phyloP scores from a whole-genome alignment of 768 basidiomycete genomes.

The Lepiota brunneoincarnata region DNA sequence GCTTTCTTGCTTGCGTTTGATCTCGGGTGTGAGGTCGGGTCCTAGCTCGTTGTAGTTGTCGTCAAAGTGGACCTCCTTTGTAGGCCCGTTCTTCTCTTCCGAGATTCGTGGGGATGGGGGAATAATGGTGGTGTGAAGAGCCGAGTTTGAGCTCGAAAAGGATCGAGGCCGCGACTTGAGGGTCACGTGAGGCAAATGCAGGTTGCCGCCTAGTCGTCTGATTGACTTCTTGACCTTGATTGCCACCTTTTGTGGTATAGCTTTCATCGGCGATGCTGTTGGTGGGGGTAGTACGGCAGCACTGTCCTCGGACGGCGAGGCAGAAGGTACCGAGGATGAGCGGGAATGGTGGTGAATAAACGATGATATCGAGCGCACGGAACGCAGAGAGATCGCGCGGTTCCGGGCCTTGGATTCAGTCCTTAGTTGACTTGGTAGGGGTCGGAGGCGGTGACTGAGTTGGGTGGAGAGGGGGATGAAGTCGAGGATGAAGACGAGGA shows the following conservation, averaged over 20 bases:
- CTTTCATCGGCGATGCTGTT: constrained; percentile 22
- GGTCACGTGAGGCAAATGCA: constrained; percentile 33
- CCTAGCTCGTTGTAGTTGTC: not conserved
- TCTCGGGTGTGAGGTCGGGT: not conserved
- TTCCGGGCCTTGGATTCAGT: not conserved
- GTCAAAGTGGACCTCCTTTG: not conserved
- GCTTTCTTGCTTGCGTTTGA: not conserved
- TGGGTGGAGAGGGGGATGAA: not conserved
- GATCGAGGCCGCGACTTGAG: constrained; percentile 9
- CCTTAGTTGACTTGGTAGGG: not conserved
- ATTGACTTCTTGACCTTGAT: constrained; percentile 30
- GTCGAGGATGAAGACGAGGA: not conserved
- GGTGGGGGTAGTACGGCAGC: constrained; percentile 5
- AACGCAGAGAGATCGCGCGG: constrained; percentile 9
- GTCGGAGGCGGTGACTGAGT: not conserved
- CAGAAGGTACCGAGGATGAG: constrained; percentile 3
- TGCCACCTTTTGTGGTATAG: constrained; percentile 20
- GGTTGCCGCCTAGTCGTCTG: constrained; percentile 27
- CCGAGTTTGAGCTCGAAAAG: constrained; percentile 22
- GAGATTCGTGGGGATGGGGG: not conserved
- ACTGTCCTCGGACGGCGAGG: not conserved
- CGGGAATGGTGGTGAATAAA: constrained; percentile 6
- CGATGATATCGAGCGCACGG: constrained; percentile 12
- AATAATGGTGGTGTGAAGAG: constrained; percentile 3
- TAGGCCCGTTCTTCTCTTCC: not conserved